phyloP scores from a whole-genome alignment of 1,139 yeast genomes.

The Geotrichum restrictum region DNA sequence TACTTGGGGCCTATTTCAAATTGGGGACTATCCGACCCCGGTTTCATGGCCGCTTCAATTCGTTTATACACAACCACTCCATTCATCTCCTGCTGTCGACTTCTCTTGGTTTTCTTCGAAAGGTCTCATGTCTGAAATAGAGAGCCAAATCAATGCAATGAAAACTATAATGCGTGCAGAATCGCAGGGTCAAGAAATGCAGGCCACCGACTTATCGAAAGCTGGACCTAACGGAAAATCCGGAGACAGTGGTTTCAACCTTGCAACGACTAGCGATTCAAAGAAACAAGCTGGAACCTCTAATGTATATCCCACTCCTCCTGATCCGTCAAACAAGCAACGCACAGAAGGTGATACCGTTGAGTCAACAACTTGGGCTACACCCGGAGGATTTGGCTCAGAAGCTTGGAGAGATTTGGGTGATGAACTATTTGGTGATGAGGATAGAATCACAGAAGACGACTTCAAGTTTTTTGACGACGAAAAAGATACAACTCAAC shows the following conservation, averaged over 20 bases:
- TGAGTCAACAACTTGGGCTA: conserved; percentile 28
- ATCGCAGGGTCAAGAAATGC: background rate
- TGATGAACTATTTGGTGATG: conserved; percentile 45
- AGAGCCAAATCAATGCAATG: conserved; percentile 11
- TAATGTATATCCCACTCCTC: conserved; percentile 39
- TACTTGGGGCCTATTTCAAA: conserved; percentile 72
- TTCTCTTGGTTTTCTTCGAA: conserved; percentile 25
- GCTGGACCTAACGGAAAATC: background rate
- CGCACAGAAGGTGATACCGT: conserved; percentile 23
- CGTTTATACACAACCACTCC: conserved; percentile 25
- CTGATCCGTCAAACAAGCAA: conserved; percentile 34
- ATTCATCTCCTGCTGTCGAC: conserved; percentile 21
- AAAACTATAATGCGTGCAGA: conserved; percentile 4
- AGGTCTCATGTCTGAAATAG: conserved; percentile 17
- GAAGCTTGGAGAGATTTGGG: conserved; percentile 42
- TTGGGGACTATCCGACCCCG: conserved; percentile 7
- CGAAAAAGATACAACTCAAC: conserved; percentile 24
- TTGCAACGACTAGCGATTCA: background rate
- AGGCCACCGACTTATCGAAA: background rate
- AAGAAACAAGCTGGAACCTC: conserved; percentile 11
- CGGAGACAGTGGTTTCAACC: background rate
- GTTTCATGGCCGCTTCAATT: conserved; percentile 19
- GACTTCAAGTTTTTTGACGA: conserved; percentile 45
- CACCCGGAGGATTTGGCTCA: conserved; percentile 26
- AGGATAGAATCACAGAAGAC: conserved; percentile 41